A percentile compares a stretch with the other conserved stretches of the same genome.
phyloP scores from a whole-genome alignment of 306 rosid species.

The Prunus mume region DNA sequence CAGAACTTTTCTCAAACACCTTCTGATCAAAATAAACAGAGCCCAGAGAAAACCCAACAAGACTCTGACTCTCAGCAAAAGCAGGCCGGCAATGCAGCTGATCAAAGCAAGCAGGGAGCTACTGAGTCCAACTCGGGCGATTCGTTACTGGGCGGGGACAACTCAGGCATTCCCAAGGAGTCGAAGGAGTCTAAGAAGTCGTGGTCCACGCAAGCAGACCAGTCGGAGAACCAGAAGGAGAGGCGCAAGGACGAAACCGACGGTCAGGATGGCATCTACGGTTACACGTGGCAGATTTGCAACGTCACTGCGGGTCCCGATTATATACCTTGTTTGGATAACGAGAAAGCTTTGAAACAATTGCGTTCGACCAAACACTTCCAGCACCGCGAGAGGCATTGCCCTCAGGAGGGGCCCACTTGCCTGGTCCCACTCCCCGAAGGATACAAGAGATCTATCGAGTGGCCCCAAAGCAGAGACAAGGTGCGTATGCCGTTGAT shows the following conservation, averaged over 20 bases:
- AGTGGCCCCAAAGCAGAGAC: slow-evolving; percentile 78
- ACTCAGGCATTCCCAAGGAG: slow-evolving; percentile 44
- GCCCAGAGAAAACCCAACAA: neutral
- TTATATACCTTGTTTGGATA: slow-evolving; percentile 93
- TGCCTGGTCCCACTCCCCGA: slow-evolving; percentile 69
- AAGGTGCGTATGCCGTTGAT: slow-evolving; percentile 42
- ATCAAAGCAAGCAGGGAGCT: slow-evolving; percentile 15
- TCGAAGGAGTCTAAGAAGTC: slow-evolving; percentile 57
- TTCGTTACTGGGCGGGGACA: slow-evolving; percentile 22
- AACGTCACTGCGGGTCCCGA: slow-evolving; percentile 69
- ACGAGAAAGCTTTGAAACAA: slow-evolving; percentile 55
- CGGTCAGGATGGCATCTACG: slow-evolving; percentile 31
- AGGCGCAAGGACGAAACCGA: slow-evolving; percentile 58
- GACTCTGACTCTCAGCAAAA: slow-evolving; percentile 3
- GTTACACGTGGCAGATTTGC: slow-evolving; percentile 58
- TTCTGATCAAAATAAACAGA: neutral
- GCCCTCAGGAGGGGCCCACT: slow-evolving; percentile 75
- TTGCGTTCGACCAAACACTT: slow-evolving; percentile 55
- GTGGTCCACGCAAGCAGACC: slow-evolving; percentile 71
- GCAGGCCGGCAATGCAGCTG: slow-evolving; percentile 14
- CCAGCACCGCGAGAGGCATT: slow-evolving; percentile 89
- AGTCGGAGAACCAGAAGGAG: slow-evolving; percentile 67
- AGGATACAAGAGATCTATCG: slow-evolving; percentile 54
- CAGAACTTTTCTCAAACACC: neutral
- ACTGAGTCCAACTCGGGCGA: slow-evolving; percentile 28